Conservation (phyloP, 306 rosid genomes). For the Inga oerstediana region DNA sequence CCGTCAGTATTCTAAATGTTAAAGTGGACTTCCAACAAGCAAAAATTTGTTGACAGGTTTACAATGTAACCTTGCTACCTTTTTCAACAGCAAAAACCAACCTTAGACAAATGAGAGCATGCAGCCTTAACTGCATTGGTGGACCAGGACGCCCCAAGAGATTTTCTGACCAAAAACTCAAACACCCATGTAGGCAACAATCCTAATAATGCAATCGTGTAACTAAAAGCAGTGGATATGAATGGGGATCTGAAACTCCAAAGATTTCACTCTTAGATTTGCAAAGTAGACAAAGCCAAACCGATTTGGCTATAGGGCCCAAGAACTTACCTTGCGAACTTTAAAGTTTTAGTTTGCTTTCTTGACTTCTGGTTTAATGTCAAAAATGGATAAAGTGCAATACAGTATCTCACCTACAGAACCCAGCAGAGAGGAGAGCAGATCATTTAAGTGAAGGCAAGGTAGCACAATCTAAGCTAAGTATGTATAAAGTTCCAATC, state of each 20-base stretch:
- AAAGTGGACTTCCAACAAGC: constrained; percentile 5
- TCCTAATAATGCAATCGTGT: constrained; percentile 61
- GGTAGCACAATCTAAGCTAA: constrained; percentile 20
- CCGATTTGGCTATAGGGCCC: background rate
- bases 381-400: constrained; percentile 90
- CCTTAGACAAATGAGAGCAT: constrained; percentile 89
- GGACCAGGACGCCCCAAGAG: constrained; percentile 81
- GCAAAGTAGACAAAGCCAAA: constrained; percentile 27
- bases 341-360: constrained; percentile 54
- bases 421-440: constrained; percentile 35
- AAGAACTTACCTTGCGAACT: constrained; percentile 53
- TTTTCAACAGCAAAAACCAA: constrained; percentile 35
- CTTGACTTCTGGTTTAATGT: constrained; percentile 56
- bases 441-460: constrained; percentile 33
- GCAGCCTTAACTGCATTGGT: constrained; percentile 70
- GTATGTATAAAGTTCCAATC: constrained; percentile 28
- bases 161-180: constrained; percentile 56
- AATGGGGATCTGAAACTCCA: constrained; percentile 63
- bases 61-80: background rate
- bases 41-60: constrained; percentile 14
- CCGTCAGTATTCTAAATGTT: constrained; percentile 4
- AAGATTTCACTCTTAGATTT: constrained; percentile 19
- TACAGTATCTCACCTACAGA: constrained; percentile 68
- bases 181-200: constrained; percentile 58
- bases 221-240: constrained; percentile 53